Conservation (phyloP, 306 rosid species). For the Rubus parviflorus region DNA sequence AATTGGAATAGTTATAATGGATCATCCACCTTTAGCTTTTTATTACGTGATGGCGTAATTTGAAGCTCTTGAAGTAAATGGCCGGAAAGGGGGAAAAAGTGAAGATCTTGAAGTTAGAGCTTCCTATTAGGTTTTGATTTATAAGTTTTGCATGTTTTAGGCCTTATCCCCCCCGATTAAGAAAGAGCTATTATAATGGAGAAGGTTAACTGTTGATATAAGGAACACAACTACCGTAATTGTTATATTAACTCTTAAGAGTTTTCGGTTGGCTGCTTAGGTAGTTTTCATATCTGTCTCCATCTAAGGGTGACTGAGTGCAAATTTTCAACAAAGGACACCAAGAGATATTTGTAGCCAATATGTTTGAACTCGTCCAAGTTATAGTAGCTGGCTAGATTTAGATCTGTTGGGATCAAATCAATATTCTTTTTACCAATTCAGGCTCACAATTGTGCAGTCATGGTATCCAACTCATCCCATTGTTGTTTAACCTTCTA, state of each 20-base stretch:
- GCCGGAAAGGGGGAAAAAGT: neutral
- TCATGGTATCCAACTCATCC: constrained; percentile 1
- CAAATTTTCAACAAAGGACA: neutral
- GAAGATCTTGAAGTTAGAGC: neutral
- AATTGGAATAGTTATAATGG: neutral
- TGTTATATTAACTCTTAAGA: neutral
- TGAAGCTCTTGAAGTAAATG: neutral
- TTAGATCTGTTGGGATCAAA: neutral
- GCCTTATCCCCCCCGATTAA: neutral
- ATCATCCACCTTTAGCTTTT: neutral
- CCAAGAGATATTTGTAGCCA: neutral
- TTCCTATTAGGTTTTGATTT: neutral
- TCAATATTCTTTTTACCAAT: neutral
- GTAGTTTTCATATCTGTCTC: neutral
- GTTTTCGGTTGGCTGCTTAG: neutral
- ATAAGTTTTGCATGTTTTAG: neutral
- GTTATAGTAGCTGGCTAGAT: neutral
- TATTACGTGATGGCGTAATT: neutral
- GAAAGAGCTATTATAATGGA: neutral
- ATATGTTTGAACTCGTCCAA: neutral
- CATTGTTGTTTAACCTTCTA: neutral
- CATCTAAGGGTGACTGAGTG: neutral
- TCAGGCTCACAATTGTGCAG: neutral
- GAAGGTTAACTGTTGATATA: neutral
- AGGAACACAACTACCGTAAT: neutral